These are phyloP conservation scores for Aspergillus egyptiacus DNA, from an alignment of 495 filamentous ascomycete species.

Conservation along the genomic window DNA sequence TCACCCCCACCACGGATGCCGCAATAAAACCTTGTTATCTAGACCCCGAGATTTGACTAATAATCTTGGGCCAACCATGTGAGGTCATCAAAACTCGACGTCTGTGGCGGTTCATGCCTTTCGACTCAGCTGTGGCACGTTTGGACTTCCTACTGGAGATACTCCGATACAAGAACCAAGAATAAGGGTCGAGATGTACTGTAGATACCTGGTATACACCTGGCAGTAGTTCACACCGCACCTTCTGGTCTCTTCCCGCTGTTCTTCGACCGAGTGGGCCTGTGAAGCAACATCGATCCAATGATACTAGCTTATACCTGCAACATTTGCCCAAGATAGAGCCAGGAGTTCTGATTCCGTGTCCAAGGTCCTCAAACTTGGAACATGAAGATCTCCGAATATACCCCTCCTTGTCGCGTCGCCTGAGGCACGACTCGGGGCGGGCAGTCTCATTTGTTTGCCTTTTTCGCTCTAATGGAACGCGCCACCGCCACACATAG, in stretches of 20 bases:
- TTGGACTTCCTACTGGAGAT: not conserved
- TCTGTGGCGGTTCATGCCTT: not conserved
- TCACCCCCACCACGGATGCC: constrained; percentile 14
- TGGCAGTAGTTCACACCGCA: constrained; percentile 1
- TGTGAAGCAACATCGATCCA: not conserved
- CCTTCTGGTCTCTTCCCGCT: not conserved
- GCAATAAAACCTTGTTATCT: constrained; percentile 9
- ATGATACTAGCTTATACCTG: not conserved
- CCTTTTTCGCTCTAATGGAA: not conserved
- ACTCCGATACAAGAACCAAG: too few species aligned
- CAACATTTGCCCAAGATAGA: not conserved
- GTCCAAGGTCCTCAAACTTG: constrained; percentile 2
- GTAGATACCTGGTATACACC: too few species aligned
- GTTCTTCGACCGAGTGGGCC: not conserved
- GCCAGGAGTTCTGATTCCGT: not conserved
- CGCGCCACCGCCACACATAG: not conserved
- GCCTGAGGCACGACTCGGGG: not conserved
- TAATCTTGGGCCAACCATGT: not conserved
- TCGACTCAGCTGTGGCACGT: not conserved
- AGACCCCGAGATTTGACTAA: constrained; percentile 12
- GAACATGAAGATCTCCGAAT: not conserved
- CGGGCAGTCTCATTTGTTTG: not conserved
- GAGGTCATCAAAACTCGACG: constrained; percentile 1
- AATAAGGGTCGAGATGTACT: not conserved
- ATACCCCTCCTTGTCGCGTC: constrained; percentile 1